Percentiles rank a stretch among this genome's conserved stretches.
phyloP scores from a whole-genome alignment of 768 basidiomycete genomes.

The Rhizopogon sp. region DNA sequence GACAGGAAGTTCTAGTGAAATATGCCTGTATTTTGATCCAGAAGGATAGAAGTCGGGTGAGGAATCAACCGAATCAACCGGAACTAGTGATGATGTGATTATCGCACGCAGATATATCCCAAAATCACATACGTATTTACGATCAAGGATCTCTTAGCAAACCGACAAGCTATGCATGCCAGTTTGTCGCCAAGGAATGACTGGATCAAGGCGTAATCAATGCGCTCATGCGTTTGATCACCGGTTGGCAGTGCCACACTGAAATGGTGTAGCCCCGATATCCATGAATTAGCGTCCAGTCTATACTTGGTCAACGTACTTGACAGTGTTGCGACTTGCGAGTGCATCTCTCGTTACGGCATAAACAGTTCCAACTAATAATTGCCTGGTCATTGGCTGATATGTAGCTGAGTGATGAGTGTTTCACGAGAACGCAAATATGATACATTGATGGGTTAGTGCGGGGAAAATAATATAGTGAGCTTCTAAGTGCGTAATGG shows the following conservation, averaged over 20 bases:
- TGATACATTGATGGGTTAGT: constrained; percentile 1
- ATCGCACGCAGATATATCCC: background rate
- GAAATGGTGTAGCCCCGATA: background rate
- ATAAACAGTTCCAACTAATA: constrained; percentile 9
- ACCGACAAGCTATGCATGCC: background rate
- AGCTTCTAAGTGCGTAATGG: constrained; percentile 1
- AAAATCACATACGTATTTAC: background rate
- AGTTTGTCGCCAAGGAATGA: background rate
- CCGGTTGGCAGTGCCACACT: background rate
- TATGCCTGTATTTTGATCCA: too few relatives aligned
- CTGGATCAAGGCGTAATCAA: background rate
- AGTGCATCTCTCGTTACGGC: constrained; percentile 12
- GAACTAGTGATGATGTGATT: background rate
- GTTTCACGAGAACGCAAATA: constrained; percentile 5
- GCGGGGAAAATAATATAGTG: background rate
- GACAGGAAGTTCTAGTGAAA: too few relatives aligned
- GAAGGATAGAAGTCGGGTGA: background rate
- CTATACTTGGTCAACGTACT: background rate
- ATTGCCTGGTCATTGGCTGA: constrained; percentile 10
- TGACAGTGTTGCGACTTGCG: constrained; percentile 1
- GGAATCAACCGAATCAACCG: background rate
- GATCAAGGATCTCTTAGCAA: background rate
- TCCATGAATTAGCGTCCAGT: background rate
- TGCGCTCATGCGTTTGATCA: background rate
- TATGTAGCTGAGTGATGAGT: constrained; percentile 1